Evolutionary conservation across 129 eudicot species (phyloP).

Genomic region (Smallanthus sonchifolius): DNA sequence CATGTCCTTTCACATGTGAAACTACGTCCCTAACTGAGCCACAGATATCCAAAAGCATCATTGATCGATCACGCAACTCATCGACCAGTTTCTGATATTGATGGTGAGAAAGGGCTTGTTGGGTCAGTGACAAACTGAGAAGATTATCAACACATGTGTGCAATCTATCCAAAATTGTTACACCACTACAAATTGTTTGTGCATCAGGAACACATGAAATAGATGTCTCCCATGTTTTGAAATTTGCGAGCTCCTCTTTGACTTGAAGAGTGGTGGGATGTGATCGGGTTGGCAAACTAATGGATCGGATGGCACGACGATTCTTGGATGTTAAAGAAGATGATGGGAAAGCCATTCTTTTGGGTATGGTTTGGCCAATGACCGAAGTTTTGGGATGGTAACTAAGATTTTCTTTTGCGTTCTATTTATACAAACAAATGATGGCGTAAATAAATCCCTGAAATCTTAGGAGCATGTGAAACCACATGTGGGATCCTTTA

Average conservation of each 20-base stretch:
- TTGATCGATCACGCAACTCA: constrained; percentile 33
- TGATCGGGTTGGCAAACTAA: constrained; percentile 54
- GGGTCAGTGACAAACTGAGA: constrained; percentile 26
- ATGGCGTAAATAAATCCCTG: constrained; percentile 7
- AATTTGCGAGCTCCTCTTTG: constrained; percentile 38
- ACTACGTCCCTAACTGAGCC: constrained; percentile 30
- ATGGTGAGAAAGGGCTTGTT: constrained; percentile 34
- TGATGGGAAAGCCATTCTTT: constrained; percentile 25
- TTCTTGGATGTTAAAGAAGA: constrained; percentile 8
- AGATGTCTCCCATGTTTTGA: constrained; percentile 30
- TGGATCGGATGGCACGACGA: constrained; percentile 32
- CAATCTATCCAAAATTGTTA: constrained; percentile 38
- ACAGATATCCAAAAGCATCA: constrained; percentile 38
- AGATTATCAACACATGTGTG: constrained; percentile 39
- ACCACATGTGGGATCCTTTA: constrained; percentile 19
- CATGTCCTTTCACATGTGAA: constrained; percentile 30
- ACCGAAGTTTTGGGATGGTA: constrained; percentile 15
- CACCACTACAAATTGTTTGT: constrained; percentile 21
- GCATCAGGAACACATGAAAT: constrained; percentile 13
- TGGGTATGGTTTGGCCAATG: not conserved
- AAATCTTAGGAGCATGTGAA: constrained; percentile 28
- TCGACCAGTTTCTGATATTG: constrained; percentile 27
- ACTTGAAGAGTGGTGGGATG: constrained; percentile 36
- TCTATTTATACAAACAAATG: constrained; percentile 32
- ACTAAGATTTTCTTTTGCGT: constrained; percentile 1